Evolutionary conservation across 2,329 filamentous ascomycete species (phyloP).

Genomic region (Tetracladium maxilliforme): DNA sequence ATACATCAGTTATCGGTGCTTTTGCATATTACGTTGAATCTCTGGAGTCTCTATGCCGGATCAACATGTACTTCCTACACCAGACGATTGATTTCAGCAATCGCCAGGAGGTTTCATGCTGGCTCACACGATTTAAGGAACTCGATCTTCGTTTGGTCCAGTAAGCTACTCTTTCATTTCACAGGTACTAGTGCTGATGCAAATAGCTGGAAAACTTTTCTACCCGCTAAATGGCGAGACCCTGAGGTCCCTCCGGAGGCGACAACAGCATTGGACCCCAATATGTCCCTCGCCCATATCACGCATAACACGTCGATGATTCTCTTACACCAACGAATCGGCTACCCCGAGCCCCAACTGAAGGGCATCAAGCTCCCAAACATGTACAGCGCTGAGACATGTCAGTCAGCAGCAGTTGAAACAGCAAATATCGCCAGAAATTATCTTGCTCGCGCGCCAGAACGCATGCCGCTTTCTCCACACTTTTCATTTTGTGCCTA

Average conservation of each 20-base stretch:
- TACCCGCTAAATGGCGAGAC: constrained; percentile 24
- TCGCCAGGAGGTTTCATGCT: constrained; percentile 23
- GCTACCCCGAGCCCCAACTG: constrained; percentile 13
- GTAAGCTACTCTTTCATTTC: constrained; percentile 14
- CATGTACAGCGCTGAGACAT: constrained; percentile 14
- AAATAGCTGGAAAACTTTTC: constrained; percentile 29
- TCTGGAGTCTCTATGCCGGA: constrained; percentile 26
- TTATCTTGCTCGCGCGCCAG: constrained; percentile 11
- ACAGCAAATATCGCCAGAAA: constrained; percentile 14
- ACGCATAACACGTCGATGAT: constrained; percentile 19
- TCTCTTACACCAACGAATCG: constrained; percentile 16
- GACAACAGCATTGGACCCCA: constrained; percentile 15
- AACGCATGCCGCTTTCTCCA: constrained; percentile 6
- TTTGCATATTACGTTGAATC: constrained; percentile 31
- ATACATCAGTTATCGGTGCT: constrained; percentile 23
- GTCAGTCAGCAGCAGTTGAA: constrained; percentile 13
- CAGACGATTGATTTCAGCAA: constrained; percentile 23
- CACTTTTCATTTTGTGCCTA: constrained; percentile 16
- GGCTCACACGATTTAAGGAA: constrained; percentile 31
- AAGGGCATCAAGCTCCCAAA: constrained; percentile 11
- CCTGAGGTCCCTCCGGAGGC: constrained; percentile 13
- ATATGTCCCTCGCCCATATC: constrained; percentile 17
- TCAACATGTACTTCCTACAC: constrained; percentile 28
- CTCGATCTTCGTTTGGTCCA: constrained; percentile 28
- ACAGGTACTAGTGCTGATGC: not conserved